Percentiles rank a stretch among this genome's conserved stretches.
Evolutionary conservation across 2,329 filamentous ascomycete genomes (phyloP).

Genomic region (Chaetomiaceae sp.): DNA sequence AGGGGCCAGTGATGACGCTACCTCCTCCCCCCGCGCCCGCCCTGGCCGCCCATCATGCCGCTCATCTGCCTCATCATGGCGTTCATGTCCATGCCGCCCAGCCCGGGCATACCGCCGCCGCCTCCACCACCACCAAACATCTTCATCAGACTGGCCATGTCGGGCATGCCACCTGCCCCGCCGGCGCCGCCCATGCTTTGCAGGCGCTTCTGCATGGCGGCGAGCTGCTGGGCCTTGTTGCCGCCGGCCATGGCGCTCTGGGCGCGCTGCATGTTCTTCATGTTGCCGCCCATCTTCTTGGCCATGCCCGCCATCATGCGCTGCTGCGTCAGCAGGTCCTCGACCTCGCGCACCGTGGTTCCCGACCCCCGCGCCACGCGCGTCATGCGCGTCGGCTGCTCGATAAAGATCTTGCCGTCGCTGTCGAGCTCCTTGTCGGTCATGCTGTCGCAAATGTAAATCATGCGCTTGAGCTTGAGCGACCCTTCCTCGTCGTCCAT

Average conservation of each 20-base stretch:
- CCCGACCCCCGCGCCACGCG: conserved; percentile 85
- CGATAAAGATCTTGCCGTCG: conserved; percentile 89
- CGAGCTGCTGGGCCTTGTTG: conserved; percentile 89
- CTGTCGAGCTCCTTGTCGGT: conserved; percentile 92
- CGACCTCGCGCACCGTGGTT: conserved; percentile 86
- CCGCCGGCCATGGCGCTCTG: conserved; percentile 87
- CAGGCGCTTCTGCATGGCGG: conserved; percentile 94
- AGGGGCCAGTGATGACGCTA: conserved; percentile 1
- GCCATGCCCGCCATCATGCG: conserved; percentile 99
- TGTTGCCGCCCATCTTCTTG: conserved; percentile 96
- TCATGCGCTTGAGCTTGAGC: conserved; percentile 92
- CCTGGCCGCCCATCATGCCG: conserved; percentile 39
- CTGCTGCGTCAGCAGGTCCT: conserved; percentile 95
- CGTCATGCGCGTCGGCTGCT: conserved; percentile 90
- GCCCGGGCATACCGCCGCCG: conserved; percentile 57
- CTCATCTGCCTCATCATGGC: conserved; percentile 74
- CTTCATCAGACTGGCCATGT: conserved; percentile 85
- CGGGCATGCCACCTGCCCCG: conserved; percentile 63
- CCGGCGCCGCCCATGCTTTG: conserved; percentile 83
- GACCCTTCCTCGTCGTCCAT: conserved; percentile 98
- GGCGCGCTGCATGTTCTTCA: conserved; percentile 95
- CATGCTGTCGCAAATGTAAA: conserved; percentile 99
- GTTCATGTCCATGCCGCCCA: conserved; percentile 72
- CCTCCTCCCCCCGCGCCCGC: conserved; percentile 24
- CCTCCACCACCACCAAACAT: conserved; percentile 68